phyloP scores from a whole-genome alignment of 2,329 filamentous ascomycete species.

The Fusarium sp. region DNA sequence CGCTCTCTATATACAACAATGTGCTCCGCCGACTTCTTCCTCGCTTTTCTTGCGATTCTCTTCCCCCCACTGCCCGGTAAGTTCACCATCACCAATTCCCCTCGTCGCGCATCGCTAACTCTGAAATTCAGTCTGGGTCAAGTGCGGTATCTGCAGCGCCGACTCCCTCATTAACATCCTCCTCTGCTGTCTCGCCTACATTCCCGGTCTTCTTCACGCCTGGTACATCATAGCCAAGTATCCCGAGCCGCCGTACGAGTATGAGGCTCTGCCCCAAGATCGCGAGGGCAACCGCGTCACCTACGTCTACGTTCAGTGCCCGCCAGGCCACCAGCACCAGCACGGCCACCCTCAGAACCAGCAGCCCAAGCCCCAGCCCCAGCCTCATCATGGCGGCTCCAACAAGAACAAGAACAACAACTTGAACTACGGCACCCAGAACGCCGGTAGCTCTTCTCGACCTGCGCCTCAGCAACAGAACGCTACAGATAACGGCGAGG shows the following conservation, averaged over 20 bases:
- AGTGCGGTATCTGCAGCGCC: slow-evolving; percentile 90
- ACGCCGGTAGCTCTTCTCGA: slow-evolving; percentile 44
- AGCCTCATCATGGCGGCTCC: slow-evolving; percentile 51
- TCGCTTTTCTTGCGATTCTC: slow-evolving; percentile 74
- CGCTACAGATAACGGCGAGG: slow-evolving; percentile 58
- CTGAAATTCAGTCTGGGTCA: slow-evolving; percentile 85
- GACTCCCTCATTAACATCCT: slow-evolving; percentile 97
- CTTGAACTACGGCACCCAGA: slow-evolving; percentile 65
- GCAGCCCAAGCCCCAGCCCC: slow-evolving; percentile 50
- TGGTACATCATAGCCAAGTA: slow-evolving; percentile 98
- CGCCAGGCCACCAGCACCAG: slow-evolving; percentile 57
- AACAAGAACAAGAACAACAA: slow-evolving; percentile 30
- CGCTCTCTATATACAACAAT: slow-evolving; percentile 55
- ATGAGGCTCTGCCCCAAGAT: slow-evolving; percentile 75
- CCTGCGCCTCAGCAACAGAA: slow-evolving; percentile 53
- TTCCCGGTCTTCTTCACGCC: slow-evolving; percentile 92
- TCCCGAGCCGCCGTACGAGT: slow-evolving; percentile 81
- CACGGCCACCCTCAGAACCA: slow-evolving; percentile 42
- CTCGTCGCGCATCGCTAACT: slow-evolving; percentile 30
- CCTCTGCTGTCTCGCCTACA: slow-evolving; percentile 82
- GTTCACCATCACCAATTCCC: slow-evolving; percentile 48
- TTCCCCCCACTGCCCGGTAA: slow-evolving; percentile 77
- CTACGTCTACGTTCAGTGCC: slow-evolving; percentile 81
- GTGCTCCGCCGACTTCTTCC: slow-evolving; percentile 74
- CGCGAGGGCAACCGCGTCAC: slow-evolving; percentile 73